A percentile compares a stretch with the other conserved stretches of the same genome.
Evolutionary conservation across 1,284 basidiomycete genomes (phyloP).

Genomic region (Fomitopsis schrenkii): DNA sequence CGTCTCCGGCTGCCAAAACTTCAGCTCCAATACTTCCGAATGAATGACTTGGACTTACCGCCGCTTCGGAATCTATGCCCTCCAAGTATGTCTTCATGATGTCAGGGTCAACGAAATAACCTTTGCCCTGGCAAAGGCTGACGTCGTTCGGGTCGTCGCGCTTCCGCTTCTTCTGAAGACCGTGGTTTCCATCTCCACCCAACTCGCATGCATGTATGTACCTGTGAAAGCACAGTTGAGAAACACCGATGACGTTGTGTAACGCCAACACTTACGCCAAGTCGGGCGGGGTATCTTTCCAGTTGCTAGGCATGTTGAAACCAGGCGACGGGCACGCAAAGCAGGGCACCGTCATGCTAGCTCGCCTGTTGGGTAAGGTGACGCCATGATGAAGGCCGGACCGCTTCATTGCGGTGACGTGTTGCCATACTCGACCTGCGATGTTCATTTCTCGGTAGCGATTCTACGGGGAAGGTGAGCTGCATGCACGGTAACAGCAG

Average conservation of each 20-base stretch:
- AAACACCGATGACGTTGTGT: neutral
- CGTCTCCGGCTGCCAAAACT: neutral
- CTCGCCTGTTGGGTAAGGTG: neutral
- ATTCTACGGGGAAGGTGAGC: neutral
- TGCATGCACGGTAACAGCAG: neutral
- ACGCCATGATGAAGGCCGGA: neutral
- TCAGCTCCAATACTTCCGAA: neutral
- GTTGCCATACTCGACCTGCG: neutral
- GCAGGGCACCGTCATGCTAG: neutral
- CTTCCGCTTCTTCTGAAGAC: neutral
- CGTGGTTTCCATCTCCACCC: neutral
- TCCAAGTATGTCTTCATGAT: neutral
- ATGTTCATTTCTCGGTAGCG: neutral
- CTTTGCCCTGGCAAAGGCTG: neutral
- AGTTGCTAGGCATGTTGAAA: neutral
- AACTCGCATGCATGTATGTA: neutral
- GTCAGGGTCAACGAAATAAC: neutral
- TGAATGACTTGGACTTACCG: neutral
- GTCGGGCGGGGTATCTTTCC: neutral
- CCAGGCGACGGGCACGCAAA: neutral
- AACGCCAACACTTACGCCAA: neutral
- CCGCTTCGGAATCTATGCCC: neutral
- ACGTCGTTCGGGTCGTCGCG: neutral
- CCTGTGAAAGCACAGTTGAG: neutral
- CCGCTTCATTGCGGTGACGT: neutral